Conservation (phyloP, 2,329 filamentous ascomycete genomes). For the Teratosphaeriaceae sp. region DNA sequence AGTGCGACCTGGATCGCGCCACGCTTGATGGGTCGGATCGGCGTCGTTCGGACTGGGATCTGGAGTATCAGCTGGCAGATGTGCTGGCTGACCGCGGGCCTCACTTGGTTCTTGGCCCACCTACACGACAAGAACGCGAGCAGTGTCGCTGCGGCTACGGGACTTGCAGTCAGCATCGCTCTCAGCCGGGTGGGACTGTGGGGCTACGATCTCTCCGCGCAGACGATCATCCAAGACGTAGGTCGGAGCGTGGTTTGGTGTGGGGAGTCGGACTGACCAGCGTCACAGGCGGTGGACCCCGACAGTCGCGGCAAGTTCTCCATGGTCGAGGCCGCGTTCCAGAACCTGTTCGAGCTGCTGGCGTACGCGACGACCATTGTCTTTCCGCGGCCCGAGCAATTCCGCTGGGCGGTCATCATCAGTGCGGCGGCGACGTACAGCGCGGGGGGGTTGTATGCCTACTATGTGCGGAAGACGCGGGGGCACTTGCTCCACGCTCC, state of each 20-base stretch:
- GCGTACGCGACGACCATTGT: constrained; percentile 61
- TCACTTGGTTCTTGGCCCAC: constrained; percentile 26
- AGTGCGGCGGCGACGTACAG: constrained; percentile 48
- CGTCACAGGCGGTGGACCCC: constrained; percentile 21
- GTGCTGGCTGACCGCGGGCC: constrained; percentile 41
- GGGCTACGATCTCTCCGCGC: constrained; percentile 43
- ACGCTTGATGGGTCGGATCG: constrained; percentile 44
- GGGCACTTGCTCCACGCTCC: constrained; percentile 55
- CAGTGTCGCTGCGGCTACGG: constrained; percentile 13
- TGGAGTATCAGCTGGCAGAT: constrained; percentile 67
- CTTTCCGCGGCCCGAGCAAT: constrained; percentile 57
- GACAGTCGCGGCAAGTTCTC: constrained; percentile 58
- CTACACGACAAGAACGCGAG: constrained; percentile 5
- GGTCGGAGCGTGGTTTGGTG: constrained; percentile 29
- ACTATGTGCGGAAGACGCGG: constrained; percentile 50
- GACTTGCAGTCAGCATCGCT: constrained; percentile 34
- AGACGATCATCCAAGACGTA: constrained; percentile 42
- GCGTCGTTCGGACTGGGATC: constrained; percentile 56
- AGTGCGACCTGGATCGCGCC: constrained; percentile 56
- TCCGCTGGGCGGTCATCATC: constrained; percentile 54
- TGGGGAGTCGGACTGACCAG: constrained; percentile 8
- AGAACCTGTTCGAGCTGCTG: constrained; percentile 63
- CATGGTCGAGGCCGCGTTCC: constrained; percentile 58
- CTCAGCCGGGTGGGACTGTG: constrained; percentile 39
- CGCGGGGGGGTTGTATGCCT: constrained; percentile 47